Conservation (phyloP, 441 rosid genomes). For the Adansonia madagascariensis region DNA sequence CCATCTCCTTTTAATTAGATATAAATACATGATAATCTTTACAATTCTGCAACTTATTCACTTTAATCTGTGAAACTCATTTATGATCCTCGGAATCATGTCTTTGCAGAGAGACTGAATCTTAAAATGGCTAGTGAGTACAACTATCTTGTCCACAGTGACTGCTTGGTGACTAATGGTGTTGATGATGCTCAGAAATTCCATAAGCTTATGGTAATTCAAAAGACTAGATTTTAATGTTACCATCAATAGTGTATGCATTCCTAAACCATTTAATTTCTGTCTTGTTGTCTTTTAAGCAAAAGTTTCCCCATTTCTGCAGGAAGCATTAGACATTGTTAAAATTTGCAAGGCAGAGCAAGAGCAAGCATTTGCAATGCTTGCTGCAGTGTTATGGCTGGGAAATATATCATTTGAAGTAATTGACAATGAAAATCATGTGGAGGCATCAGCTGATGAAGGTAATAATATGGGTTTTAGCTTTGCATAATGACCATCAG, state of each 20-base stretch:
- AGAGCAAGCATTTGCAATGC: constrained; percentile 75
- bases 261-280: constrained; percentile 24
- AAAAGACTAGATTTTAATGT: constrained; percentile 21
- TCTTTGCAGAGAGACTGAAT: constrained; percentile 70
- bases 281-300: constrained; percentile 18
- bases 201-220: constrained; percentile 69
- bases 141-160: constrained; percentile 86
- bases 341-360: constrained; percentile 72
- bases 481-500: constrained; percentile 6
- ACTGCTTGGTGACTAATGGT: constrained; percentile 72
- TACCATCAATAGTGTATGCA: neutral
- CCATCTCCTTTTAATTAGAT: neutral
- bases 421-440: constrained; percentile 78
- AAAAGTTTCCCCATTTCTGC: constrained; percentile 34
- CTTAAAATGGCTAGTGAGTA: constrained; percentile 79
- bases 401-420: constrained; percentile 84
- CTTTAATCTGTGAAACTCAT: constrained; percentile 21
- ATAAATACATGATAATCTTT: constrained; percentile 1
- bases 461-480: constrained; percentile 47
- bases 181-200: constrained; percentile 78
- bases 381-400: constrained; percentile 87
- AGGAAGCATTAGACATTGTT: constrained; percentile 82
- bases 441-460: constrained; percentile 77
- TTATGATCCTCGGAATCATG: constrained; percentile 1
- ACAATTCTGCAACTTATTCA: neutral